Evolutionary conservation across 2,329 filamentous ascomycete genomes (phyloP).

Genomic region (Epichloe scottii): DNA sequence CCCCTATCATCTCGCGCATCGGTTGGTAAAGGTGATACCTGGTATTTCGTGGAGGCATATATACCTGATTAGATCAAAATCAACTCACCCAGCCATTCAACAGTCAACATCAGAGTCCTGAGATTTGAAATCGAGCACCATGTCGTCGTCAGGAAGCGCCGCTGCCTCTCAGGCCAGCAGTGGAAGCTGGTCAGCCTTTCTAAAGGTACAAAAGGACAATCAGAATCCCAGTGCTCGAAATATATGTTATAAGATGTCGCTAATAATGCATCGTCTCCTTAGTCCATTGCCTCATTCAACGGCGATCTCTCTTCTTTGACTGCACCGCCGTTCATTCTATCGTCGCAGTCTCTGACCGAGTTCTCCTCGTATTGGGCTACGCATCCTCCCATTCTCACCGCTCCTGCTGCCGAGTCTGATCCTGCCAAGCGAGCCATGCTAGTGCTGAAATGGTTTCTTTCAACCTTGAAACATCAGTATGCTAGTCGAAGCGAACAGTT

Average conservation of each 20-base stretch:
- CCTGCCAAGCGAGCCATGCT: conserved; percentile 70
- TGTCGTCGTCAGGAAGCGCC: conserved; percentile 18
- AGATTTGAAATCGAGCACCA: conserved; percentile 9
- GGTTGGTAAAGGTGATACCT: not conserved
- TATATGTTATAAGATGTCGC: not conserved
- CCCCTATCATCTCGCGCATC: too few species aligned
- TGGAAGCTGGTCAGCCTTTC: conserved; percentile 39
- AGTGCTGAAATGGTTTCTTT: conserved; percentile 95
- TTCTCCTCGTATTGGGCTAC: conserved; percentile 78
- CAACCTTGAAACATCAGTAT: conserved; percentile 80
- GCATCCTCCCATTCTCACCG: conserved; percentile 65
- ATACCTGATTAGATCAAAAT: not conserved
- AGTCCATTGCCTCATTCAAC: conserved; percentile 71
- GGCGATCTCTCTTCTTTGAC: conserved; percentile 72
- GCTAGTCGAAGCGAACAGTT: conserved; percentile 61
- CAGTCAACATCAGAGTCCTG: not conserved
- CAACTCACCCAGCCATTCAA: not conserved
- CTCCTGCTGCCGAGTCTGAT: conserved; percentile 67
- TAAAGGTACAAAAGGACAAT: conserved; percentile 29
- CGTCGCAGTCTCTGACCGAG: conserved; percentile 64
- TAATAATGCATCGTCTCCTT: not conserved
- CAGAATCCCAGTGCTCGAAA: not conserved
- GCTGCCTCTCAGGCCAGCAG: conserved; percentile 25
- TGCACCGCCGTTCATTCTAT: conserved; percentile 72
- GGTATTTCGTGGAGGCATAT: not conserved